These are phyloP conservation scores for Fusarium torulosum DNA, from an alignment of 2,329 filamentous ascomycete genomes.

Conservation along the genomic window DNA sequence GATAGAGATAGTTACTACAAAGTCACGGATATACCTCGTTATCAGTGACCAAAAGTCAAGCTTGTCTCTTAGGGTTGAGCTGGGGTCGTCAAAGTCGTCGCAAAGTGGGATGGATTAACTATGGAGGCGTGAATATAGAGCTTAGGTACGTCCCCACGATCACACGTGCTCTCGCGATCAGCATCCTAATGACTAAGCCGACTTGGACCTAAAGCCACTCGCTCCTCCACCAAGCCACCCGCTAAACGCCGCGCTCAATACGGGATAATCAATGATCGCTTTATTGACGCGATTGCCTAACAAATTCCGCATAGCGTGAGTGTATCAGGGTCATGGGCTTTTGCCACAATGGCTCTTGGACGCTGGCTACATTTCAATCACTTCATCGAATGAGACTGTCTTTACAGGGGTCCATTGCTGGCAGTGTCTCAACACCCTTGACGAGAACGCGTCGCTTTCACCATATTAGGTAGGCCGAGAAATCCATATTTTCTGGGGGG, in stretches of 20 bases:
- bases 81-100: conserved; percentile 38
- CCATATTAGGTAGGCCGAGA: conserved; percentile 32
- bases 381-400: conserved; percentile 41
- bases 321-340: conserved; percentile 43
- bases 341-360: conserved; percentile 43
- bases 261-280: conserved; percentile 31
- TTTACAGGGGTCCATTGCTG: conserved; percentile 40
- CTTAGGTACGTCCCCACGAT: conserved; percentile 48
- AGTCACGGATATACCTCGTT: neutral
- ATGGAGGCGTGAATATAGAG: conserved; percentile 40
- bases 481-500: neutral
- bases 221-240: conserved; percentile 24
- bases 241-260: conserved; percentile 16
- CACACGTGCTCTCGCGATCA: conserved; percentile 53
- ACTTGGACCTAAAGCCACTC: neutral
- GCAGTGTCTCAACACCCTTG: conserved; percentile 49
- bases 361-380: conserved; percentile 34
- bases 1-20: neutral
- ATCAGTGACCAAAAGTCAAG: conserved; percentile 8
- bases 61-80: conserved; percentile 20
- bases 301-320: conserved; percentile 31
- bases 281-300: conserved; percentile 52
- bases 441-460: conserved; percentile 31
- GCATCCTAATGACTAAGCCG: conserved; percentile 52
- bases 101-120: conserved; percentile 47